Evolutionary conservation across 139 green algal genomes (phyloP), one percentile per base, ranked within the genome.

Genomic region (Chlorella sorokiniana): DNA sequence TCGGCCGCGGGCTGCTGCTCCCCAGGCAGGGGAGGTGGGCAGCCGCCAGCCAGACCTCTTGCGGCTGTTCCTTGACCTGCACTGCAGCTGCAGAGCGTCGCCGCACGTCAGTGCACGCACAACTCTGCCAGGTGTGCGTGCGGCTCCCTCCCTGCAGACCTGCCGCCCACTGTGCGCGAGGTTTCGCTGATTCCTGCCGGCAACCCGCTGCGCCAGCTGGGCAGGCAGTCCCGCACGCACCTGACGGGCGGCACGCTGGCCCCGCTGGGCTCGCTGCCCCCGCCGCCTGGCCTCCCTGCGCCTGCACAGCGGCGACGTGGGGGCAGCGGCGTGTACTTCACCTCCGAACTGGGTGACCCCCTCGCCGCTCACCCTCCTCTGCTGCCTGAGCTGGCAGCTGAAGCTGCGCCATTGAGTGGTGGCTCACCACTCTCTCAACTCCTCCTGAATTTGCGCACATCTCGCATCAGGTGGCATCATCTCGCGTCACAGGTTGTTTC

Each of bases 161-260:
- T 65, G 56, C 56, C 56, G 18, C 6, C 18, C 23, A 65, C 18
- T 22, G 56, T 65, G 56, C 56, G 23, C 6, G 18, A 65, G 16
- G 56, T 65, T 16, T 65, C 56, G 18, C 56, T 65, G 16, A 22
- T 65, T 16, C 56, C 56, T 33, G 56, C 56, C 16, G 56, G 56
- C 56, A 65, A 65, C 56, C 56, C 56, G 56, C 18, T 65, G 56
- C 56, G 56, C 10, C 56, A 65, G 56, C 56, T 65, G 56, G 56
- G 56, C 16, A 29, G 6, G 18, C 56, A 22, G 18, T 65, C 29
- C 56, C 16, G n/a, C 18, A 22, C n/a, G 56, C 56, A 65, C 56
- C 22, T 29, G 18, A 65, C 56, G 6, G 56, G 56, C 56, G 18
- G 56, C 18, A 16, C n/a, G 56, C 56, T 65, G 56, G 56, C 56